Conservation (phyloP, 495 filamentous ascomycete species). For the Extremus antarcticus region DNA sequence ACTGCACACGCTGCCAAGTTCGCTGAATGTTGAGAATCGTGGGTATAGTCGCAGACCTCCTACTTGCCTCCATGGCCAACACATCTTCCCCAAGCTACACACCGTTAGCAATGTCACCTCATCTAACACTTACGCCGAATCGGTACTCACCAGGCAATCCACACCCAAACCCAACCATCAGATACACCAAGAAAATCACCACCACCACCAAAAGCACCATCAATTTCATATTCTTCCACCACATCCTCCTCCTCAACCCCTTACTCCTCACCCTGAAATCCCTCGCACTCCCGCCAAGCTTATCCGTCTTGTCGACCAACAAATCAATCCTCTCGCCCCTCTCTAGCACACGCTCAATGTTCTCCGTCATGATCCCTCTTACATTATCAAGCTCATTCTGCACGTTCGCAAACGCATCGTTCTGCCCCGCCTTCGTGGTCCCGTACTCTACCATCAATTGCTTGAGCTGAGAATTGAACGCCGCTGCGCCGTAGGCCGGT, state of each 20-base stretch:
- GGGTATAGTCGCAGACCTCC: no score
- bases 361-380: conserved; percentile 93
- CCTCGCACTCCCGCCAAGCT: conserved; percentile 70
- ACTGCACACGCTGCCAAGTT: background rate
- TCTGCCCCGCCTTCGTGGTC: conserved; percentile 56
- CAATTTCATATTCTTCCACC: conserved; percentile 96
- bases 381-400: conserved; percentile 87
- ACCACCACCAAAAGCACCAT: conserved; percentile 81
- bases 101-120: background rate
- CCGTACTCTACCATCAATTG: conserved; percentile 75
- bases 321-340: conserved; percentile 88
- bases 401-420: conserved; percentile 76
- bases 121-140: no score
- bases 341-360: conserved; percentile 93
- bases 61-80: conserved; percentile 3
- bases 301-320: conserved; percentile 93
- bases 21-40: background rate
- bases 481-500: conserved; percentile 80
- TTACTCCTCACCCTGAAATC: conserved; percentile 82
- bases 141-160: conserved; percentile 47
- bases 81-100: conserved; percentile 18
- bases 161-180: conserved; percentile 65
- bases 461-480: conserved; percentile 72
- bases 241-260: conserved; percentile 84
- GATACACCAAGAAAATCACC: conserved; percentile 69